Evolutionary conservation across 1,284 basidiomycete genomes (phyloP), one percentile per base, ranked within the genome.

Genomic region (Ustilago lituana): DNA sequence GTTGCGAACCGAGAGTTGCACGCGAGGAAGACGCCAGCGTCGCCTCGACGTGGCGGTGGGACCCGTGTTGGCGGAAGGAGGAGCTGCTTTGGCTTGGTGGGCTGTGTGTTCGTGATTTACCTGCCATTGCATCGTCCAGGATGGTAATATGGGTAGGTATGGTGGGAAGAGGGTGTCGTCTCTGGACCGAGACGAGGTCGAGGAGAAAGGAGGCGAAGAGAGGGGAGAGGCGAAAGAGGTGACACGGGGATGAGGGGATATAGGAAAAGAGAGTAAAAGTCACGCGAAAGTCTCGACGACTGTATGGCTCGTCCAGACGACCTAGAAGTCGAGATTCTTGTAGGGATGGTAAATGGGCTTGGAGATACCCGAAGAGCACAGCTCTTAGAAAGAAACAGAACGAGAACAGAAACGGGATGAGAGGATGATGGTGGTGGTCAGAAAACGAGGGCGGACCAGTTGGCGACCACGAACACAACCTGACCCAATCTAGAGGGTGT

Each of bases 21-120:
- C 45, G 53, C 23, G 58, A 67, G 49, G 57, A 54, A 67, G 58
- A 67, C 64, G 64, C 64, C 64, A 57, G 64, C 64, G 53, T 36
- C 50, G 41, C 31, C 48, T 52, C 35, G 47, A 45, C 44, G 48
- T 35, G 27, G 17, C 32, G n/a, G n/a, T n/a, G n/a, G n/a, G n/a
- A n/a, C n/a, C n/a, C n/a, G n/a, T n/a, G n/a, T n/a, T n/a, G n/a
- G n/a, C n/a, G n/a, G n/a, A n/a, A n/a, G n/a, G n/a, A n/a, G n/a
- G n/a, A n/a, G n/a, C n/a, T n/a, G n/a, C n/a, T n/a, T n/a, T n/a
- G n/a, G n/a, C n/a, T n/a, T n/a, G n/a, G n/a, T n/a, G n/a, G n/a
- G n/a, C n/a, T n/a, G n/a, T n/a, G n/a, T 53, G 52, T 31, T 49
- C 32, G 36, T 31, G 39, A 24, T 37, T 48, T 39, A 38, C 22